A percentile compares a stretch with the other conserved stretches of the same genome.
These are phyloP conservation scores for Galerina marginata DNA, from an alignment of 768 basidiomycete genomes.

Conservation along the genomic window DNA sequence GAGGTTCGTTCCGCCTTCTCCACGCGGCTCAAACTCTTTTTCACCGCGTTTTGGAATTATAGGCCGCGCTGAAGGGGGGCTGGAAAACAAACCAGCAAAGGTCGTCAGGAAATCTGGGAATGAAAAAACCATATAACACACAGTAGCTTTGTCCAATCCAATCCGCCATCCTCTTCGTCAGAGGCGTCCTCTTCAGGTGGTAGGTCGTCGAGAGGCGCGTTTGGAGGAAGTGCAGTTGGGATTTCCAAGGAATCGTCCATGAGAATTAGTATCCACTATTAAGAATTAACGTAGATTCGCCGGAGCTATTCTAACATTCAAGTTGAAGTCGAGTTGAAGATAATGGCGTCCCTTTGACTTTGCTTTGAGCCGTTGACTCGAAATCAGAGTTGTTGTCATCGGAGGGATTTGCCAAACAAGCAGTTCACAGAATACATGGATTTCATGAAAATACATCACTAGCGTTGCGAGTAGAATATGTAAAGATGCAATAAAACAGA, in stretches of 20 bases:
- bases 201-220: slow-evolving; percentile 28
- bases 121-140: slow-evolving; percentile 28
- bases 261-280: not conserved
- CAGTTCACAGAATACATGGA: not conserved
- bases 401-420: slow-evolving; percentile 3
- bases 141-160: slow-evolving; percentile 86
- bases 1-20: slow-evolving; percentile 68
- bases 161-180: slow-evolving; percentile 73
- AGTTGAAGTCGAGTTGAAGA: not conserved
- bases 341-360: not conserved
- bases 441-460: not conserved
- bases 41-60: slow-evolving; percentile 95
- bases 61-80: slow-evolving; percentile 54
- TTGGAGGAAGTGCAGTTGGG: slow-evolving; percentile 38
- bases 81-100: slow-evolving; percentile 22
- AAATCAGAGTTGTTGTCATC: not conserved
- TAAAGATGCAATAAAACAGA: not conserved
- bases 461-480: not conserved
- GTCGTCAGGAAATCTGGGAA: not conserved
- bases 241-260: slow-evolving; percentile 72
- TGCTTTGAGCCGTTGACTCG: too few species aligned
- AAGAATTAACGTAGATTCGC: too few species aligned
- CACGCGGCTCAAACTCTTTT: slow-evolving; percentile 92
- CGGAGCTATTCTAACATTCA: too few species aligned
- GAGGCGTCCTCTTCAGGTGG: slow-evolving; percentile 52